Base-by-base conservation (phyloP, 106 monocot genomes). In the Acorus calamus region DNA sequence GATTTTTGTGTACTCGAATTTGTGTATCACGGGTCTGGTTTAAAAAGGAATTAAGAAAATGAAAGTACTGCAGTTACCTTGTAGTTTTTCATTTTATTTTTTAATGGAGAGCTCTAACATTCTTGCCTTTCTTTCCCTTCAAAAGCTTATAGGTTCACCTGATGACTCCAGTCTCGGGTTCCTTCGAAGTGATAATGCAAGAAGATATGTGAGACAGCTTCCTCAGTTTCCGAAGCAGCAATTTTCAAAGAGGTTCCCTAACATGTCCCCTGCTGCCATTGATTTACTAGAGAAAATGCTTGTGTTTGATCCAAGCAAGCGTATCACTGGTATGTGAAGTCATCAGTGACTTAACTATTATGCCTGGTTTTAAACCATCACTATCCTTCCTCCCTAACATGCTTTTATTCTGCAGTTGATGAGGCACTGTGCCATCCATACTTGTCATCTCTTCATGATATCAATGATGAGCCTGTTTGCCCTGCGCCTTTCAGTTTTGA, bases 221-320 rank as follows among this genome's bases (percentile, higher is more conserved):
- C 77, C 71, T 11, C 77, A 71, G 12, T 71, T 58, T 14, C 77
- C 77, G 11, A 77, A 62, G 56, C 71, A 77, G 51, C 52, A 47
- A 43, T 77, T 77, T 72, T 53, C 55, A 11, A 11, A 11, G 42
- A 77, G 71, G 47, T 77, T 77, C 55, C 77, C 77, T 9, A 54
- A 42, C 42, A 71, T 77, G 71, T 77, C 77, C 8, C 11, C 61
- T 50, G 71, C 60, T 61, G 77, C 77, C 11, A 52, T 67, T 61
- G 77, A 77, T 62, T 71, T 77, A 57, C 49, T 77, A 14, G 77
- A 77, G 56, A 77, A 71, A 62, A 77, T 77, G 71, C 67, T 77
- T 66, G 66, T 77, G 8, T 77, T 77, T 66, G 77, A 77, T 71
- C 77, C 77, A 47, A 77, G 71, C 65, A 71, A 66, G 67, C 51